Evolutionary conservation across 768 basidiomycete species (phyloP), one percentile per base, ranked within the genome.

Genomic region (Boletus fagicola): DNA sequence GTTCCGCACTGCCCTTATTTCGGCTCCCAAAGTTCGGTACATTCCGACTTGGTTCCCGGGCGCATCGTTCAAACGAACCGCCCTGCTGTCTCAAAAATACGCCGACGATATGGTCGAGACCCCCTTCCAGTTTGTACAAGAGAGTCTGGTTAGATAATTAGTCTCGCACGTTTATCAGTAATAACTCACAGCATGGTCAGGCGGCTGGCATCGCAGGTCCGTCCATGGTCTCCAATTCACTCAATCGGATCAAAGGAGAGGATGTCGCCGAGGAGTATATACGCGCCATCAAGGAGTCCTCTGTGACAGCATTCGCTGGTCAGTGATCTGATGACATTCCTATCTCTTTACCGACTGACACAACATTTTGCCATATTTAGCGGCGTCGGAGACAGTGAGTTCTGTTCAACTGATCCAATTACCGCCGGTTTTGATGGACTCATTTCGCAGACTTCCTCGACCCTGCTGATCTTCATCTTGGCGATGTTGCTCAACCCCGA

Each of bases 1-100:
- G 13, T 28, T 38, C 42, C 2, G 5, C 36, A 47, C 24, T 16
- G 2, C 5, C 47, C 24, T 43, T 2, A 55, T 8, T 31, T 47
- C 11, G 5, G 7, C n/a, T 10, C 15, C 28, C 26, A 20, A 6
- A 76, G 75, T 78, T 30, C 66, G 63, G 43, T 60, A 72, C 35
- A 58, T 78, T 16, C 77, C 77, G 5, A 45, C 69, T 3, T 79
- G 77, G 77, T 56, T 76, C 36, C 77, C 78, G 0, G 77, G 78
- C 10, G 70, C 72, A 10, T 67, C 67, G 0, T 76, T 76, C 48
- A 70, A 75, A 56, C 62, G 63, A 43, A 62, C 52, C 8, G 77
- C 75, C 10, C 1, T 60, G 22, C 43, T 62, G 1, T 71, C 59
- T 13, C 59, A 51, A 4, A 59, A 63, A 39, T 67, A 61, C 1